phyloP scores from a whole-genome alignment of 441 rosid species.

The Francoa sonchifolia region DNA sequence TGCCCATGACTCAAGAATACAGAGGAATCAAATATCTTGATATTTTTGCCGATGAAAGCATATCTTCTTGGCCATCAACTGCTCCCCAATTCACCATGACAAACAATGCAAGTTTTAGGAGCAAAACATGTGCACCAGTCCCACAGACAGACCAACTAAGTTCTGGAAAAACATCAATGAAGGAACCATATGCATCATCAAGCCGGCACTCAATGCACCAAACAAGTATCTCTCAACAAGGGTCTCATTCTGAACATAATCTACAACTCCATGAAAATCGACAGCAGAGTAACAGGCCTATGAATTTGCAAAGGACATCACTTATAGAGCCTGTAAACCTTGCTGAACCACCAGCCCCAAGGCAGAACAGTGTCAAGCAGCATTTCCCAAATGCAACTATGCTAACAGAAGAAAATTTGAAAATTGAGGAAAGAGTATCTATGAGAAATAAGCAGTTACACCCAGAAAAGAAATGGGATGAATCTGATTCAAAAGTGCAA shows the following conservation, averaged over 20 bases:
- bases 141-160: slow-evolving; percentile 17
- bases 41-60: slow-evolving; percentile 31
- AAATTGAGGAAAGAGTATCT: slow-evolving; percentile 21
- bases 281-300: slow-evolving; percentile 20
- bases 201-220: slow-evolving; percentile 21
- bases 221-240: slow-evolving; percentile 16
- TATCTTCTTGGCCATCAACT: slow-evolving; percentile 35
- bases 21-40: slow-evolving; percentile 23
- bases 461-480: slow-evolving; percentile 17
- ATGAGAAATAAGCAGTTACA: slow-evolving; percentile 17
- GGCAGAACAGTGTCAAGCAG: slow-evolving; percentile 21
- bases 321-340: slow-evolving; percentile 18
- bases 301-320: slow-evolving; percentile 21
- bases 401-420: slow-evolving; percentile 19
- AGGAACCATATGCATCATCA: slow-evolving; percentile 15
- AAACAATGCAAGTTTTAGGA: slow-evolving; percentile 19
- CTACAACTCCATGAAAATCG: slow-evolving; percentile 19
- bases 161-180: slow-evolving; percentile 16
- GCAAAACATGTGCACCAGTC: too few relatives aligned
- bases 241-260: slow-evolving; percentile 11
- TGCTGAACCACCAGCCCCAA: slow-evolving; percentile 18
- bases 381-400: slow-evolving; percentile 18
- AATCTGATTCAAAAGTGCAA: slow-evolving; percentile 28
- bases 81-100: slow-evolving; percentile 24
- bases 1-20: slow-evolving; percentile 20